A percentile compares a stretch with the other conserved stretches of the same genome.
Evolutionary conservation across 164 flowering plant species (phyloP).

Genomic region (Berberis vulgaris): DNA sequence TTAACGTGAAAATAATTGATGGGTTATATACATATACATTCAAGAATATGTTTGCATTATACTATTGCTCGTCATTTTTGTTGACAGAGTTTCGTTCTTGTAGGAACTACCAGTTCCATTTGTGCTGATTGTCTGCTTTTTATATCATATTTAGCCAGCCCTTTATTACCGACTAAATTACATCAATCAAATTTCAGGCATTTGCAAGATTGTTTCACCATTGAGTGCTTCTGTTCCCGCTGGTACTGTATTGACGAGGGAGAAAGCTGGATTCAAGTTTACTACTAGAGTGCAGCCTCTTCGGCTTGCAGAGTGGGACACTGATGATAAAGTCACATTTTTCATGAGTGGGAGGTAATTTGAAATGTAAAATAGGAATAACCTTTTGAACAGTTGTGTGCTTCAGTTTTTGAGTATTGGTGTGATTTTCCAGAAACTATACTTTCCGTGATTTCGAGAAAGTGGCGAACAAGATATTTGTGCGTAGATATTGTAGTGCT

Average conservation of each 20-base stretch:
- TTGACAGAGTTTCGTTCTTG: too few species aligned
- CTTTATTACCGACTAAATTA: too few species aligned
- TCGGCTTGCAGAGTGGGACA: slow-evolving; percentile 92
- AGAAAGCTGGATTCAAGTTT: slow-evolving; percentile 81
- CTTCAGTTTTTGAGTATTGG: slow-evolving; percentile 18
- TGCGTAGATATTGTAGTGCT: slow-evolving; percentile 84
- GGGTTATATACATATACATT: too few species aligned
- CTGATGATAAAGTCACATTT: slow-evolving; percentile 77
- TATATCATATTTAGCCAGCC: too few species aligned
- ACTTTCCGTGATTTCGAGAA: slow-evolving; percentile 93
- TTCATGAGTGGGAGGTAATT: slow-evolving; percentile 93
- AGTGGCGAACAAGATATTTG: slow-evolving; percentile 93
- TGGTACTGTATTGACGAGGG: slow-evolving; percentile 89
- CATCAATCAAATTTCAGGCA: slow-evolving; percentile 37
- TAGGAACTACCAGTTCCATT: too few species aligned
- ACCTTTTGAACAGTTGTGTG: slow-evolving; percentile 3
- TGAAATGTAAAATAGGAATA: background rate
- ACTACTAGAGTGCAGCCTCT: slow-evolving; percentile 95
- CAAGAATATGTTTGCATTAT: too few species aligned
- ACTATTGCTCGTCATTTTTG: too few species aligned
- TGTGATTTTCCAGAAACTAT: slow-evolving; percentile 67
- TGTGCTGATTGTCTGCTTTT: too few species aligned
- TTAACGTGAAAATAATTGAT: too few species aligned
- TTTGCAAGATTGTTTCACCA: slow-evolving; percentile 94
- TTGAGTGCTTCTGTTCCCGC: slow-evolving; percentile 92